These are phyloP conservation scores for Paramecium pentaurelia DNA, from an alignment of 73 alveolate species.

Conservation along the genomic window DNA sequence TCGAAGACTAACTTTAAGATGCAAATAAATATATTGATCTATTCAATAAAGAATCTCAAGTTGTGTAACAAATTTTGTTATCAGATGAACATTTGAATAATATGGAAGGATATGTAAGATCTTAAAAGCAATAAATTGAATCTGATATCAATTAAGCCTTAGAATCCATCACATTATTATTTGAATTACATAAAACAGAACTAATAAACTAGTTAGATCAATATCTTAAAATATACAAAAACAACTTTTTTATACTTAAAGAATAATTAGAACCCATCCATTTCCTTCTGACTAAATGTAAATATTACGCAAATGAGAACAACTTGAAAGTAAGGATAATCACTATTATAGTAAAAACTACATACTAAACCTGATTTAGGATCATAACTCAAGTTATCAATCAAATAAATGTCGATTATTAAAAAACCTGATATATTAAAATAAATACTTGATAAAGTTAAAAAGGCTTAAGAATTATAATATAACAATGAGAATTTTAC, in stretches of 20 bases:
- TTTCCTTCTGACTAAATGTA: background rate
- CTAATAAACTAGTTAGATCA: background rate
- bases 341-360: slow-evolving; percentile 13
- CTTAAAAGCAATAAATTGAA: background rate
- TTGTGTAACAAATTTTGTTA: background rate
- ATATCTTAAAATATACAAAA: background rate
- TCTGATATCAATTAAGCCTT: background rate
- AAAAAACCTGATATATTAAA: slow-evolving; percentile 10
- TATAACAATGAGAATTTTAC: background rate
- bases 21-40: background rate
- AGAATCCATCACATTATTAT: background rate
- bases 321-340: background rate
- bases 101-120: background rate
- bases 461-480: background rate
- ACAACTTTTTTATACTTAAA: background rate
- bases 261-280: slow-evolving; percentile 19
- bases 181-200: background rate
- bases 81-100: slow-evolving; percentile 12
- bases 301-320: slow-evolving; percentile 18
- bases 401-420: background rate
- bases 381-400: background rate
- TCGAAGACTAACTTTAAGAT: background rate
- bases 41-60: background rate
- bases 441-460: background rate
- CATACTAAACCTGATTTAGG: slow-evolving; percentile 35